Percentiles rank a stretch among this genome's conserved stretches.
Conservation (phyloP, 1,139 yeast species). For the Lodderomyces metapsilosis region DNA sequence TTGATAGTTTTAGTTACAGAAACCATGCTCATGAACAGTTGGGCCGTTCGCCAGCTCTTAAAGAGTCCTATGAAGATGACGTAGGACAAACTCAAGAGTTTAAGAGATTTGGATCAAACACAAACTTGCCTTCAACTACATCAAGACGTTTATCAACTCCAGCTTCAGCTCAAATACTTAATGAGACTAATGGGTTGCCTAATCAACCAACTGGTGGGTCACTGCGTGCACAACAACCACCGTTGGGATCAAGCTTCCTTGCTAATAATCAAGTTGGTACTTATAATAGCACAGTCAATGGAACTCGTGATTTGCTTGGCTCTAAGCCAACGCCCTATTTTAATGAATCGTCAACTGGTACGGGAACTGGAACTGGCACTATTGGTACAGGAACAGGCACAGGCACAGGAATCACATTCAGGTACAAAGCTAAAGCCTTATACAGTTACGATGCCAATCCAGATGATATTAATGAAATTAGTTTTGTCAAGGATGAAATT, state of each 20-base stretch:
- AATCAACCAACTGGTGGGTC: not conserved
- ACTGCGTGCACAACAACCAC: constrained; percentile 1
- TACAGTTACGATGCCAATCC: constrained; percentile 91
- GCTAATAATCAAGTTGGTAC: constrained; percentile 1
- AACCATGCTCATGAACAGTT: constrained; percentile 25
- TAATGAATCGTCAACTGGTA: not conserved
- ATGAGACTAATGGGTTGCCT: not conserved
- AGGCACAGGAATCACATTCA: constrained; percentile 52
- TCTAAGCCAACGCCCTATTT: not conserved
- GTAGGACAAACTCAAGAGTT: constrained; percentile 17
- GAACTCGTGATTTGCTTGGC: not conserved
- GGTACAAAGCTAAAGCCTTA: constrained; percentile 83
- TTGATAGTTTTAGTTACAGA: constrained; percentile 67
- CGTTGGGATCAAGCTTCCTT: too few relatives aligned
- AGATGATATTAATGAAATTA: constrained; percentile 89
- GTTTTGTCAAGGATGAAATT: constrained; percentile 86
- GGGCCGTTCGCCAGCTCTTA: constrained; percentile 6
- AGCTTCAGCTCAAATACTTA: constrained; percentile 14
- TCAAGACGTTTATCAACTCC: constrained; percentile 8
- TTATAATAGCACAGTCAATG: not conserved
- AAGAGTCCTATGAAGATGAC: constrained; percentile 21
- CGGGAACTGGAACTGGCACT: not conserved
- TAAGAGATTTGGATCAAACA: constrained; percentile 26
- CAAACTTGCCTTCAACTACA: constrained; percentile 17
- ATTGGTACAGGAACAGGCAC: constrained; percentile 13